Evolutionary conservation across 371 early-diverging fungal genomes (phyloP).

Genomic region (Smittium culicis): DNA sequence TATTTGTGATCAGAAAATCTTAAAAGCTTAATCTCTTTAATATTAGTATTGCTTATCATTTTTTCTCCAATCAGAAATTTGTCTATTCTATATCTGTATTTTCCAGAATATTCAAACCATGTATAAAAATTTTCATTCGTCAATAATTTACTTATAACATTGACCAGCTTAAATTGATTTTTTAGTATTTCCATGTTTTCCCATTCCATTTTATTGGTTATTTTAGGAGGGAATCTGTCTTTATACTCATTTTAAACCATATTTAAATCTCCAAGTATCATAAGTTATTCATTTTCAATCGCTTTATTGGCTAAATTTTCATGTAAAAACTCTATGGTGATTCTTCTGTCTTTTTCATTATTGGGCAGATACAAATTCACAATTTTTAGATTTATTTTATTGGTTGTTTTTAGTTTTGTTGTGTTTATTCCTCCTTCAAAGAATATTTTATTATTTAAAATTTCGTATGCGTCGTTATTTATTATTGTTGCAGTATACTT

Average conservation of each 20-base stretch:
- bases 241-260: neutral
- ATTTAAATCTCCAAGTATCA: slow-evolving; percentile 7
- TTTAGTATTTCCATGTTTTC: neutral
- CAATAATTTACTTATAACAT: neutral
- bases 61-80: neutral
- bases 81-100: neutral
- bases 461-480: neutral
- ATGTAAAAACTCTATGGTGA: neutral
- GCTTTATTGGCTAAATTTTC: neutral
- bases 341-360: slow-evolving; percentile 5
- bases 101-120: neutral
- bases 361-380: neutral
- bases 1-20: slow-evolving; percentile 9
- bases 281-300: neutral
- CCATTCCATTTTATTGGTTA: slow-evolving; percentile 1
- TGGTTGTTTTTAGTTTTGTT: neutral
- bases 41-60: neutral
- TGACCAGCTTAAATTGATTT: neutral
- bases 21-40: no score
- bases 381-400: neutral
- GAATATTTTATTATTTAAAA: neutral
- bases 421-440: slow-evolving; percentile 8
- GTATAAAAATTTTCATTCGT: neutral
- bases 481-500: slow-evolving; percentile 1
- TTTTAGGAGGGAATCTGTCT: slow-evolving; percentile 8